Evolutionary conservation across 768 basidiomycete species (phyloP).

Genomic region (Lyophyllum semitale): DNA sequence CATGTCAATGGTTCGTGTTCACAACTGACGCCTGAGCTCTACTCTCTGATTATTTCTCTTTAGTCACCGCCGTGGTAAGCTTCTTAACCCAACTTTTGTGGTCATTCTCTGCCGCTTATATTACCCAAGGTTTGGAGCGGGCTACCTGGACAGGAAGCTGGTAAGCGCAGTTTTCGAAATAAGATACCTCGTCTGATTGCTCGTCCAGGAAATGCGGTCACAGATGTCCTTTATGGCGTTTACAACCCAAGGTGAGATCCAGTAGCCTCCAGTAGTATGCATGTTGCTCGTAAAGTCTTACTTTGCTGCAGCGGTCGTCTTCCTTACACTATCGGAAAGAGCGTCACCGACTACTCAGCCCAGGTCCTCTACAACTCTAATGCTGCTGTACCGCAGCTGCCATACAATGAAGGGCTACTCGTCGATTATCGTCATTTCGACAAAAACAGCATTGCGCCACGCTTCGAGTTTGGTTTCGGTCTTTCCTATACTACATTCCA

Average conservation of each 20-base stretch:
- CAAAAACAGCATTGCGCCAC: constrained; percentile 42
- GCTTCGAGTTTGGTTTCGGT: constrained; percentile 53
- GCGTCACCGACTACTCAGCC: constrained; percentile 56
- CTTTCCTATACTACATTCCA: constrained; percentile 61
- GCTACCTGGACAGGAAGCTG: constrained; percentile 65
- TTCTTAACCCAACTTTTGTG: not conserved
- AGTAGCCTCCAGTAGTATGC: not conserved
- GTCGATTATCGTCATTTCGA: constrained; percentile 65
- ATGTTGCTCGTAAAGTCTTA: not conserved
- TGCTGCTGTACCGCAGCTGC: constrained; percentile 43
- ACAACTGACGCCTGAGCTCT: not conserved
- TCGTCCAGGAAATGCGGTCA: constrained; percentile 51
- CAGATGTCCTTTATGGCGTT: constrained; percentile 59
- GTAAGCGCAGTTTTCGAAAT: constrained; percentile 22
- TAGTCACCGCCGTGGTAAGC: constrained; percentile 40
- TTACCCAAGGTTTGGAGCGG: constrained; percentile 48
- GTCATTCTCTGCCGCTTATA: not conserved
- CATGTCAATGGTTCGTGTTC: constrained; percentile 44
- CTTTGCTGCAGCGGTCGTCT: constrained; percentile 38
- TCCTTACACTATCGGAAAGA: constrained; percentile 57
- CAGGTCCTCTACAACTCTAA: constrained; percentile 41
- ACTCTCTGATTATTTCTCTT: not conserved
- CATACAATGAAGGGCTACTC: constrained; percentile 59
- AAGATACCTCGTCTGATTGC: not conserved
- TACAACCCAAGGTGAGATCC: constrained; percentile 55